Conservation (phyloP, 192 early-diverging fungal species). For the Chytriomyces hyalinus region DNA sequence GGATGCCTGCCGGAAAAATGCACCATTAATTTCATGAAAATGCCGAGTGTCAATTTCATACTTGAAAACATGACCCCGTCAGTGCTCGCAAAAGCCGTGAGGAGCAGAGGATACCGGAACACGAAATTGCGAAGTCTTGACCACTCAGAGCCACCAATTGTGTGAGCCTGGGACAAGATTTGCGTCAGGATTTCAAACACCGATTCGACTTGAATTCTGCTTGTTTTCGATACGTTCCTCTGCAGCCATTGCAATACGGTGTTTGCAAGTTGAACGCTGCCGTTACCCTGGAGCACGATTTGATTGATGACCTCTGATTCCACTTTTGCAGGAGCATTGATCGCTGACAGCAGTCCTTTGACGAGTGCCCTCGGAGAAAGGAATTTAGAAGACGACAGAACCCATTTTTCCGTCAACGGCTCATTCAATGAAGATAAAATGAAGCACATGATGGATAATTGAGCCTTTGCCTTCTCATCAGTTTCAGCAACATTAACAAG, state of each 20-base stretch:
- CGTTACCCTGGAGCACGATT: too few relatives aligned
- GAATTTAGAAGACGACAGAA: too few relatives aligned
- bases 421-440: too few relatives aligned
- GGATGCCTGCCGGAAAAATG: not conserved
- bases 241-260: not conserved
- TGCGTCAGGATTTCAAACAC: not conserved
- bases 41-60: not conserved
- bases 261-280: not conserved
- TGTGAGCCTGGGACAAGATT: not conserved
- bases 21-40: conserved; percentile 5
- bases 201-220: not conserved
- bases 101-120: conserved; percentile 43
- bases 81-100: conserved; percentile 33
- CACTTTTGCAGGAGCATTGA: too few relatives aligned
- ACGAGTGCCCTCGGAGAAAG: too few relatives aligned
- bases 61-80: conserved; percentile 5
- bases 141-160: conserved; percentile 12
- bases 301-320: too few relatives aligned
- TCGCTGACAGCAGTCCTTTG: too few relatives aligned
- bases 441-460: too few relatives aligned
- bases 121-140: conserved; percentile 28
- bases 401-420: too few relatives aligned
- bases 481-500: too few relatives aligned
- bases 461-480: too few relatives aligned
- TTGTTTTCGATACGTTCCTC: not conserved